phyloP scores from a whole-genome alignment of 192 early-diverging fungal species.

The Obelidium mucronatum region DNA sequence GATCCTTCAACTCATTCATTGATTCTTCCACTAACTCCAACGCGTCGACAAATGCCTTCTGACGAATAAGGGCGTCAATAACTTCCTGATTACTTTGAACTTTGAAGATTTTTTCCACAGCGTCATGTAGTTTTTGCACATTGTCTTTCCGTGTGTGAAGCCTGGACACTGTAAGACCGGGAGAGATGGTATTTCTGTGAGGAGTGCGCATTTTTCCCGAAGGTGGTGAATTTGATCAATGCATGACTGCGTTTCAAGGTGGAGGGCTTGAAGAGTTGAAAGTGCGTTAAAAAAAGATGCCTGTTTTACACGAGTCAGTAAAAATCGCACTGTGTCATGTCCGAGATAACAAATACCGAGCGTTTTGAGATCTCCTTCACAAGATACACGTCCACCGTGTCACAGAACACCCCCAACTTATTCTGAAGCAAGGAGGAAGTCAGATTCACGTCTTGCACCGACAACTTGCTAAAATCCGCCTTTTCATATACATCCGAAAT shows the following conservation, averaged over 20 bases:
- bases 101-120: conserved; percentile 76
- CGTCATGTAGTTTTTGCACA: conserved; percentile 69
- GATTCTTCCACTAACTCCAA: conserved; percentile 89
- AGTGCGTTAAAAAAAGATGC: conserved; percentile 96
- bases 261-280: conserved; percentile 89
- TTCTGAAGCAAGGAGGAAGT: conserved; percentile 85
- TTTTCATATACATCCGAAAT: conserved; percentile 81
- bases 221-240: conserved; percentile 86
- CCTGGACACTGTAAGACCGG: conserved; percentile 85
- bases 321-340: not conserved
- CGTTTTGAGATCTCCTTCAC: conserved; percentile 93
- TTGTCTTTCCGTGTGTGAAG: conserved; percentile 79
- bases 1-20: conserved; percentile 61
- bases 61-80: conserved; percentile 81
- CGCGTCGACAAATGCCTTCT: conserved; percentile 88
- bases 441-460: conserved; percentile 55
- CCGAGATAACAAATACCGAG: too few relatives aligned
- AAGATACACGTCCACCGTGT: conserved; percentile 93
- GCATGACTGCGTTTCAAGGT: conserved; percentile 90
- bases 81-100: conserved; percentile 82
- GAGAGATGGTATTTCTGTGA: conserved; percentile 69
- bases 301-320: not conserved
- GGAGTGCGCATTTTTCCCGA: conserved; percentile 71
- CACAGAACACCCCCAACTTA: conserved; percentile 87
- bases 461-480: conserved; percentile 62